Conservation (phyloP, 257 asterid genomes). For the Striga asiatica region DNA sequence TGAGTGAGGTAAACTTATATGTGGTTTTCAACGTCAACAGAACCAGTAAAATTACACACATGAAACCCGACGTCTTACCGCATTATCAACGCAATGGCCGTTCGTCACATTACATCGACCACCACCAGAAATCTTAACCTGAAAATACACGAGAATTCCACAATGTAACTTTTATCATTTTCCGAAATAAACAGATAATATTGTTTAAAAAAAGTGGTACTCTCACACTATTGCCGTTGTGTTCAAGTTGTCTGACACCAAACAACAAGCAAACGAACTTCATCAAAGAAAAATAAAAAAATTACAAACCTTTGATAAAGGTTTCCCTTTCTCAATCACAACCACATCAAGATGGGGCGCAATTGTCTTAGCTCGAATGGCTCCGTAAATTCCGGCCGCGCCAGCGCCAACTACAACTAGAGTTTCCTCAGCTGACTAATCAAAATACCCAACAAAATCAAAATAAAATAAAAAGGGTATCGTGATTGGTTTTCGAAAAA, state of each 20-base stretch:
- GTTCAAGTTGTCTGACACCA: too few species aligned
- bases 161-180: neutral
- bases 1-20: neutral
- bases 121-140: conserved; percentile 98
- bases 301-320: conserved; percentile 65
- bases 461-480: neutral
- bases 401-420: conserved; percentile 90
- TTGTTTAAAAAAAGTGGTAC: neutral
- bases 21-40: neutral
- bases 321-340: conserved; percentile 79
- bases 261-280: conserved; percentile 1
- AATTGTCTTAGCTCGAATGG: conserved; percentile 80
- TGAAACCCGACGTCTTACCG: conserved; percentile 32
- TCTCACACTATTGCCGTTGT: neutral
- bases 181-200: neutral
- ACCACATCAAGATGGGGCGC: conserved; percentile 71
- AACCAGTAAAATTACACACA: neutral
- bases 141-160: conserved; percentile 13
- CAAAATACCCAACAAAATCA: conserved; percentile 6
- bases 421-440: conserved; percentile 47
- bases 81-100: conserved; percentile 58
- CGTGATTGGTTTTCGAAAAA: neutral
- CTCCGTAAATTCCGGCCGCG: conserved; percentile 94
- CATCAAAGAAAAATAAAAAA: neutral
- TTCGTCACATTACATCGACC: conserved; percentile 96